These are phyloP conservation scores for Candida xiaguanensis DNA, from an alignment of 805 yeast species.

Conservation along the genomic window DNA sequence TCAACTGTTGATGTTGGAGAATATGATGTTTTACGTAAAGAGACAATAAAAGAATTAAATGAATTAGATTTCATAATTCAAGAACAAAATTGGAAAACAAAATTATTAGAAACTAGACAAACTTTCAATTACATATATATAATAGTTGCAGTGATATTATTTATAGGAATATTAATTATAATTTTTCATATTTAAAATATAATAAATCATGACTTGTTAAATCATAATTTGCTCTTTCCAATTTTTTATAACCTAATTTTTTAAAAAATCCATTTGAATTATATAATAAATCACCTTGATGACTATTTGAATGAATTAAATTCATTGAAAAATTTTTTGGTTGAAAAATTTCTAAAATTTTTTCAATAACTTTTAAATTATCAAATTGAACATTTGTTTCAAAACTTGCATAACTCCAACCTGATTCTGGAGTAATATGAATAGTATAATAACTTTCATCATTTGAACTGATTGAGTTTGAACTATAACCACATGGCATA, in stretches of 20 bases:
- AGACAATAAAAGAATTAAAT: neutral
- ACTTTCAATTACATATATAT: too few species aligned
- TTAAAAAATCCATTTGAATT: constrained; percentile 27
- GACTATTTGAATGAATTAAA: constrained; percentile 20
- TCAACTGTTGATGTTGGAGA: neutral
- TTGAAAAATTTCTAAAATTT: constrained; percentile 59
- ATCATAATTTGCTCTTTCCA: constrained; percentile 71
- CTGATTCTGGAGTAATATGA: constrained; percentile 91
- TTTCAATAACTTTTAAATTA: constrained; percentile 53
- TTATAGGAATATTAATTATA: neutral
- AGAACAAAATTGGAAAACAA: constrained; percentile 1
- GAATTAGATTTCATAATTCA: neutral
- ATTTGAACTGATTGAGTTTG: constrained; percentile 69
- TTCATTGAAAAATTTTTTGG: constrained; percentile 71
- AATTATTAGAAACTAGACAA: neutral
- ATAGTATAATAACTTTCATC: constrained; percentile 59
- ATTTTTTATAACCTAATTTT: constrained; percentile 48
- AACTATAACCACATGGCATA: constrained; percentile 92
- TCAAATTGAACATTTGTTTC: constrained; percentile 76
- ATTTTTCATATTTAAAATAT: constrained; percentile 59
- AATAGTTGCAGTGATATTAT: too few species aligned
- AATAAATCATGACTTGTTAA: constrained; percentile 66
- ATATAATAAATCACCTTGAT: constrained; percentile 9
- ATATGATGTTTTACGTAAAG: neutral
- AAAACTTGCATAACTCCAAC: constrained; percentile 95